phyloP scores from a whole-genome alignment of 108 stramenopile species.

The Nannochloropsis salina region DNA sequence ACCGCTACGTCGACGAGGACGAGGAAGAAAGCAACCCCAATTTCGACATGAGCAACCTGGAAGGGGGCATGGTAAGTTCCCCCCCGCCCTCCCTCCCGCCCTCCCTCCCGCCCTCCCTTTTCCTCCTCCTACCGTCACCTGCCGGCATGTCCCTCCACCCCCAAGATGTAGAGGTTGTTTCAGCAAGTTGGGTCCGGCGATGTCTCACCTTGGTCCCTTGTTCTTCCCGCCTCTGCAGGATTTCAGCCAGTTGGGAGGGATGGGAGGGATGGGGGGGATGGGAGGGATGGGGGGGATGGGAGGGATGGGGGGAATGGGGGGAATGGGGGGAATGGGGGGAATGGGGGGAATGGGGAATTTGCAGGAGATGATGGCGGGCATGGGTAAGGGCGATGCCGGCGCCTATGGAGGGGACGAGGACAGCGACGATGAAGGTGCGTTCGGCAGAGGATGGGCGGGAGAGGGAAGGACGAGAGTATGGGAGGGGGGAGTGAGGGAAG shows the following conservation, averaged over 20 bases:
- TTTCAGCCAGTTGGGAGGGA: not conserved
- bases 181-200: no score
- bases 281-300: not conserved
- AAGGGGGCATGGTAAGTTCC: constrained; percentile 69
- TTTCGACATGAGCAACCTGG: constrained; percentile 69
- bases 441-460: not conserved
- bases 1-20: constrained; percentile 91
- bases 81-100: constrained; percentile 53
- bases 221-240: not conserved
- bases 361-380: not conserved
- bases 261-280: not conserved
- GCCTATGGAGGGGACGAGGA: not conserved
- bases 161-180: no score
- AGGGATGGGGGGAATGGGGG: not conserved
- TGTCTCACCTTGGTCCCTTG: not conserved
- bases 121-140: constrained; percentile 57
- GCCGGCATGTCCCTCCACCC: no score
- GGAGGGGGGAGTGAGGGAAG: not conserved
- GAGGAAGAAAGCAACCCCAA: constrained; percentile 70
- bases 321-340: not conserved
- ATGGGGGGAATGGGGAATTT: not conserved
- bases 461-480: not conserved
- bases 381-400: not conserved
- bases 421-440: not conserved
- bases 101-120: constrained; percentile 45